These are phyloP conservation scores for Chimonanthus praecox DNA, from an alignment of 164 flowering plant species.

Conservation along the genomic window DNA sequence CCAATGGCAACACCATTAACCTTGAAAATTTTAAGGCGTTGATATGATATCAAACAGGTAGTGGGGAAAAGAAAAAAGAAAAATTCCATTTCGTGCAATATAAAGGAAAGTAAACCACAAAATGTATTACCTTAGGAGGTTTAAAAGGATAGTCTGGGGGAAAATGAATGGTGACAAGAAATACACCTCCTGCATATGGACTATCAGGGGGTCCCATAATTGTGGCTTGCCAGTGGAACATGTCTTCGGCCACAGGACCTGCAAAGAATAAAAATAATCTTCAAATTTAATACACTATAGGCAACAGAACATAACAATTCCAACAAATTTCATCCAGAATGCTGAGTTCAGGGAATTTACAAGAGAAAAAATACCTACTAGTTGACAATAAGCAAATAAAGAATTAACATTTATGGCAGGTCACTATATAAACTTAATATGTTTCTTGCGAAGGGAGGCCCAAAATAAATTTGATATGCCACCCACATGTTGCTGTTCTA, in stretches of 20 bases:
- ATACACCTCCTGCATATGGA: slow-evolving; percentile 48
- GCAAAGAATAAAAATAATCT: not conserved
- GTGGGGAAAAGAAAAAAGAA: no score
- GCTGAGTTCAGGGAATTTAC: not conserved
- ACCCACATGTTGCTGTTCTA: no score
- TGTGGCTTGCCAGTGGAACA: slow-evolving; percentile 52
- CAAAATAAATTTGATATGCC: no score
- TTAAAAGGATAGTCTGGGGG: slow-evolving; percentile 51
- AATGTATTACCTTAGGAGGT: slow-evolving; percentile 39
- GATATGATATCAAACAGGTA: not conserved
- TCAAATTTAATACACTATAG: not conserved
- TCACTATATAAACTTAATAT: no score
- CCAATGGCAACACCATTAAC: not conserved
- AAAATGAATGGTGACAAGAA: slow-evolving; percentile 39
- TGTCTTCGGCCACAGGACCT: slow-evolving; percentile 50
- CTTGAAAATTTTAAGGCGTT: not conserved
- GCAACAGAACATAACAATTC: not conserved
- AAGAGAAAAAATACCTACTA: not conserved
- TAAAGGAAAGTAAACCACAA: not conserved
- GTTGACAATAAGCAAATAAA: not conserved
- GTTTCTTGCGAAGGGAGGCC: no score
- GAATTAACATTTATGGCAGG: no score
- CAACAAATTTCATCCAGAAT: no score
- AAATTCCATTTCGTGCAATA: not conserved
- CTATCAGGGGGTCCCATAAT: slow-evolving; percentile 52